Evolutionary conservation across 2,329 filamentous ascomycete species (phyloP), one percentile per base, ranked within the genome.

Genomic region (Aspergillus tubingensis): DNA sequence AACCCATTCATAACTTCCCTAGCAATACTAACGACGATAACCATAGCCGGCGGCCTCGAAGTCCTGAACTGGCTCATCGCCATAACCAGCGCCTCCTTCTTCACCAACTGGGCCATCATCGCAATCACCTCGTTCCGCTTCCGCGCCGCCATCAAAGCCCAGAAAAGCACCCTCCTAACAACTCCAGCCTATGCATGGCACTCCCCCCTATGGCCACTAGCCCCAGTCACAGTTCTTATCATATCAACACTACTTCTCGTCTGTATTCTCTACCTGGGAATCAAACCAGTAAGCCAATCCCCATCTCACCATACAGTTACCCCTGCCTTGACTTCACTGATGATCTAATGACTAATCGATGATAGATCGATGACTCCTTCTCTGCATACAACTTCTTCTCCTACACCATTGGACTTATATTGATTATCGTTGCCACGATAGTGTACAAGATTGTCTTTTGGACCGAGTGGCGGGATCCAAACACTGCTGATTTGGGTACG

Each of bases 61-160:
- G 54, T 60, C 10, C 50, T 62, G 2, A 62, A 60, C 15, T 62
- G 57, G 57, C 47, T 60, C 11, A 60, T 62, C 21, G 19, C 49
- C 49, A 73, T 77, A 55, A 69, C 73, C 7, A 73, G 69, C 27
- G 65, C 74, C 1, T 68, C 67, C 4, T 74, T 68, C 62, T 76
- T 76, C 61, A 68, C 65, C 60, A 70, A 70, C 54, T 77, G 74
- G 72, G 64, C 74, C 27, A 70, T 77, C 21, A 71, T 77, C 43
- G 56, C 67, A 10, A 66, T 74, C 57, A 75, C 70, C 6, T 70
- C 66, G 3, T 72, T 65, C 41, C 67, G 72, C 5, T 77, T 77
- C 62, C 74, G 65, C 15, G 60, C 64, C 8, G 71, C 70, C 6
- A 54, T 66, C 19, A 58, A 63, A 38, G 61, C 63, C 2, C 66